A percentile compares a stretch with the other conserved stretches of the same genome.
phyloP scores from a whole-genome alignment of 164 flowering plant species.

The Magnolia sinica region DNA sequence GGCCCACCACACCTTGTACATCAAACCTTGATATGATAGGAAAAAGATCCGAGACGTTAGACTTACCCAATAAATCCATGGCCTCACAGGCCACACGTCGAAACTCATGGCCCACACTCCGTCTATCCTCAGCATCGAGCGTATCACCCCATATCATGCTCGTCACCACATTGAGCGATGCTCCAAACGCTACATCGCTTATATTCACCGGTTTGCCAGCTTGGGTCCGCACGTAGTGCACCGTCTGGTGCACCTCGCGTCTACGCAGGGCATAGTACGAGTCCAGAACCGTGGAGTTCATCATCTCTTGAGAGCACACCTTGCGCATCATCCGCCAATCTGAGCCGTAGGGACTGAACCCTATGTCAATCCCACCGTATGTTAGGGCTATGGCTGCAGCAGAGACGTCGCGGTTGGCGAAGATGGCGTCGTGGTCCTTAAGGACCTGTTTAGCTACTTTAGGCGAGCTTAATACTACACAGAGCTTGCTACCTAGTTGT shows the following conservation, averaged over 20 bases:
- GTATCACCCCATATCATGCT: constrained; percentile 56
- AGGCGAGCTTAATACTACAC: background rate
- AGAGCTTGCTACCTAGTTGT: background rate
- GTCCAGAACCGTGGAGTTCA: background rate
- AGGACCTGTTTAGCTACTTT: background rate
- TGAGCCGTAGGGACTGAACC: background rate
- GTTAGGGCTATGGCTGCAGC: background rate
- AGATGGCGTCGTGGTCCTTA: background rate
- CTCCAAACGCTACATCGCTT: constrained; percentile 41
- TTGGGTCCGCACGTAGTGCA: background rate
- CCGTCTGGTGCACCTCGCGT: background rate
- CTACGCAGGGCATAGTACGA: background rate
- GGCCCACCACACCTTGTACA: constrained; percentile 32
- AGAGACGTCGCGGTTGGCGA: background rate
- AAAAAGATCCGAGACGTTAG: constrained; percentile 52
- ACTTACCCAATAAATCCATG: constrained; percentile 31
- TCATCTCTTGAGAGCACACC: background rate
- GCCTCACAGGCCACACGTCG: constrained; percentile 30
- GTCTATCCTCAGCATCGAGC: constrained; percentile 24
- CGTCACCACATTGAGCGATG: constrained; percentile 35
- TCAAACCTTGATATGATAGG: constrained; percentile 46
- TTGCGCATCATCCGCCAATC: background rate
- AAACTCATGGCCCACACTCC: constrained; percentile 33
- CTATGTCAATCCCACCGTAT: background rate
- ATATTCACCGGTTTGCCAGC: constrained; percentile 32